phyloP scores from a whole-genome alignment of 2,329 filamentous ascomycete species.

The Nemania diffusa region DNA sequence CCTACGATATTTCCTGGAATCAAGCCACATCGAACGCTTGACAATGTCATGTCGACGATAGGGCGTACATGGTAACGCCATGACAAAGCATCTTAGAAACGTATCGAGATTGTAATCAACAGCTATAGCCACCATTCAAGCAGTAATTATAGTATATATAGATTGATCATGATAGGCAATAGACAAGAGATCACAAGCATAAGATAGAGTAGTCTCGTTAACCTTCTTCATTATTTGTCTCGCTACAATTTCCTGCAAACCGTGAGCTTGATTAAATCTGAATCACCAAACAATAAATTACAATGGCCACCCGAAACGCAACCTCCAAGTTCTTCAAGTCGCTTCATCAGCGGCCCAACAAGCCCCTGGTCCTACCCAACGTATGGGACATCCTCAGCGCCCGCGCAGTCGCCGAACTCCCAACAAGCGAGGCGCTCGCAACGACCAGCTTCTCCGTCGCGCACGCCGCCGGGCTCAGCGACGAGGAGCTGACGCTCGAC shows the following conservation, averaged over 20 bases:
- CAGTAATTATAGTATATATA: slow-evolving; percentile 16
- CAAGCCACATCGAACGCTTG: background rate
- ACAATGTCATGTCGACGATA: slow-evolving; percentile 7
- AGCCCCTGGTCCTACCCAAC: slow-evolving; percentile 60
- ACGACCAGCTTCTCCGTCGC: slow-evolving; percentile 57
- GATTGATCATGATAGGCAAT: background rate
- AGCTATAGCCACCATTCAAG: background rate
- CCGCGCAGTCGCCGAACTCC: slow-evolving; percentile 50
- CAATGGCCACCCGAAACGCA: slow-evolving; percentile 21
- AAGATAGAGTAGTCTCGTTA: background rate
- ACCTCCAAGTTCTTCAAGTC: slow-evolving; percentile 22
- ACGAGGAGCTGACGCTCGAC: slow-evolving; percentile 55
- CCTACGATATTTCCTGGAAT: background rate
- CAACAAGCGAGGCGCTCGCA: slow-evolving; percentile 51
- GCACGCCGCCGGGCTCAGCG: slow-evolving; percentile 50
- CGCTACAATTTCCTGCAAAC: too few species aligned
- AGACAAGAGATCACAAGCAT: background rate
- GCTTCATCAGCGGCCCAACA: slow-evolving; percentile 43
- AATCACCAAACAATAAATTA: slow-evolving; percentile 2
- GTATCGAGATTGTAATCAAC: slow-evolving; percentile 14
- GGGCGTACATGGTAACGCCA: background rate
- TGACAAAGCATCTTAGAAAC: slow-evolving; percentile 7
- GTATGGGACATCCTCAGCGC: slow-evolving; percentile 59
- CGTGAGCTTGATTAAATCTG: background rate
- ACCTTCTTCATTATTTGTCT: background rate